A percentile compares a stretch with the other conserved stretches of the same genome.
phyloP scores from a whole-genome alignment of 768 basidiomycete genomes.

The Daedaleopsis sinensis region DNA sequence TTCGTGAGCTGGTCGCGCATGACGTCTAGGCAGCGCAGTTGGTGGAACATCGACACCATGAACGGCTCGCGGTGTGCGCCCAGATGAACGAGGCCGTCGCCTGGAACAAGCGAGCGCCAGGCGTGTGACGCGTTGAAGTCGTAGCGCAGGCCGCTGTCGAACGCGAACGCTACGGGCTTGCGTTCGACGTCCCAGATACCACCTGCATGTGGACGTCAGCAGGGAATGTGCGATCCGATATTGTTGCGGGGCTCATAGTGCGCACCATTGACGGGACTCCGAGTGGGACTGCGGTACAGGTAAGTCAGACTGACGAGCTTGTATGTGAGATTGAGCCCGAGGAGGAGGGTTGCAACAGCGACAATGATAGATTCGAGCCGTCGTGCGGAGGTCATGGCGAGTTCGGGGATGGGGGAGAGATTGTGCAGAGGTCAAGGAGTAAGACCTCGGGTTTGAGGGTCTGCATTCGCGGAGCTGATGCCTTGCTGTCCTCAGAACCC shows the following conservation, averaged over 20 bases:
- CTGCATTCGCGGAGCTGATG: not conserved
- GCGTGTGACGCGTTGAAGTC: conserved; percentile 16
- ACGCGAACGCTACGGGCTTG: conserved; percentile 20
- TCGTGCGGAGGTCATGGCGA: not conserved
- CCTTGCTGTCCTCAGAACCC: too few relatives aligned
- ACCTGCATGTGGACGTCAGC: not conserved
- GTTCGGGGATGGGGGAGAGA: not conserved
- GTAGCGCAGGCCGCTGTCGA: conserved; percentile 20
- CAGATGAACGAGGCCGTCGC: conserved; percentile 25
- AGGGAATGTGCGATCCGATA: not conserved
- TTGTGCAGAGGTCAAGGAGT: not conserved
- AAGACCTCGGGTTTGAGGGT: not conserved
- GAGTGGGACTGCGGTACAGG: not conserved
- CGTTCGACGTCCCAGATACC: conserved; percentile 21
- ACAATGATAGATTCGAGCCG: not conserved
- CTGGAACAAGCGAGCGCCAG: conserved; percentile 22
- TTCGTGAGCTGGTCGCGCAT: conserved; percentile 23
- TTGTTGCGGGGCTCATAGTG: not conserved
- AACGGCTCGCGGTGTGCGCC: conserved; percentile 22
- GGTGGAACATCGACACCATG: conserved; percentile 26
- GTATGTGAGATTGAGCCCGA: conserved; percentile 9
- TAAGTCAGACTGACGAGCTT: conserved; percentile 7
- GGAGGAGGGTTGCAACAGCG: not conserved
- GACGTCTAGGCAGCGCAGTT: conserved; percentile 28
- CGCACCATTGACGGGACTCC: conserved; percentile 5